Evolutionary conservation across 169 alveolate genomes (phyloP).

Genomic region (Cryptosporidium ubiquitum): DNA sequence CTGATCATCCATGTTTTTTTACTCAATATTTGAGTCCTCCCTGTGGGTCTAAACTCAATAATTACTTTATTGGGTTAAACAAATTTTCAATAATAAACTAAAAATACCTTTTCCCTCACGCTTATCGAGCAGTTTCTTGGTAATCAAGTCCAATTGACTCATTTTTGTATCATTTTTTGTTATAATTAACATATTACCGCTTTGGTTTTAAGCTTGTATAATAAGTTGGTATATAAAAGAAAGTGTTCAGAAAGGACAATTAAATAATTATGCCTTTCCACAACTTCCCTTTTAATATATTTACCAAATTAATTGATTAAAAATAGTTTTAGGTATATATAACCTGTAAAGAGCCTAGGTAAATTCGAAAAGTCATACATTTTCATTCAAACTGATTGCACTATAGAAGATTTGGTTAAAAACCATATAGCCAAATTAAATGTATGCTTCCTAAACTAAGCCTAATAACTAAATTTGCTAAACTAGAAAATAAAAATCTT

Average conservation of each 20-base stretch:
- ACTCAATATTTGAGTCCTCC: slow-evolving; percentile 13
- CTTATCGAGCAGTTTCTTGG: background rate
- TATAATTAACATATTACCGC: background rate
- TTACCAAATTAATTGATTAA: too few species aligned
- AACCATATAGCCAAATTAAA: background rate
- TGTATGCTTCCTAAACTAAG: background rate
- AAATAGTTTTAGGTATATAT: background rate
- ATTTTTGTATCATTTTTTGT: background rate
- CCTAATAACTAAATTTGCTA: background rate
- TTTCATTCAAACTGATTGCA: background rate
- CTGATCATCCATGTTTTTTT: background rate
- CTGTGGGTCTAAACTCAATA: slow-evolving; percentile 31
- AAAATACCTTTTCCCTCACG: slow-evolving; percentile 36
- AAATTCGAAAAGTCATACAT: background rate
- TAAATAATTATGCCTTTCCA: background rate
- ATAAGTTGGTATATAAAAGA: background rate
- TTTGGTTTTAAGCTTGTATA: background rate
- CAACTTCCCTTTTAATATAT: too few species aligned
- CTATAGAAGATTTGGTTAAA: background rate
- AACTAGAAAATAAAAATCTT: background rate
- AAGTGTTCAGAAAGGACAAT: background rate
- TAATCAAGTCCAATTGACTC: background rate
- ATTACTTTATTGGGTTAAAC: background rate
- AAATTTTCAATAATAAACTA: background rate
- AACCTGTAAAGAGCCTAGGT: background rate